Percentiles rank a stretch among this genome's conserved stretches.
These are phyloP conservation scores for Fremontodendron californicum DNA, from an alignment of 345 rosid genomes.

Conservation along the genomic window DNA sequence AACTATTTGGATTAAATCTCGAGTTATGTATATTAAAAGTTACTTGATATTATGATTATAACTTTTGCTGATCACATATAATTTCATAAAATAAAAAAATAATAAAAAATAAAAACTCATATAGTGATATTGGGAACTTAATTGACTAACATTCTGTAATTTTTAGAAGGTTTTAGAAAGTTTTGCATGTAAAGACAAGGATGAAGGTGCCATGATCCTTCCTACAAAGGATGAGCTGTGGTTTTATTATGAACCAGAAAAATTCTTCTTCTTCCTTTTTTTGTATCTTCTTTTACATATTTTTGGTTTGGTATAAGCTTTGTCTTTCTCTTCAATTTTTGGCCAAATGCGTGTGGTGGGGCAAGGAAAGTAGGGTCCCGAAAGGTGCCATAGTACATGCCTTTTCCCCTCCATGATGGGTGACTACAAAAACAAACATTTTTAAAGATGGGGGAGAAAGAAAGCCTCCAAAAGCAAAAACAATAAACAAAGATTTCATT, in stretches of 20 bases:
- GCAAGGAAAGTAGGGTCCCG: neutral
- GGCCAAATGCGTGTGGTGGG: neutral
- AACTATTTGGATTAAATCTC: too few species aligned
- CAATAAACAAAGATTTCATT: too few species aligned
- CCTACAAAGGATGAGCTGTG: neutral
- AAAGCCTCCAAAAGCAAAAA: too few species aligned
- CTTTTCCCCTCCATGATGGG: neutral
- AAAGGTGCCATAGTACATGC: too few species aligned
- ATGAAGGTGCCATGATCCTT: slow-evolving; percentile 8
- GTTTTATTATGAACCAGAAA: neutral
- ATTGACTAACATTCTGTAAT: neutral
- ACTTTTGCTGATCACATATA: too few species aligned
- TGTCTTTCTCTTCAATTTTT: neutral
- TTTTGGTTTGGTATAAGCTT: neutral
- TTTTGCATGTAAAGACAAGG: neutral
- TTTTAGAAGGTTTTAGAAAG: neutral
- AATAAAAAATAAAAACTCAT: too few species aligned
- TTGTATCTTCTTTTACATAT: neutral
- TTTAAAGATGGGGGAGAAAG: too few species aligned
- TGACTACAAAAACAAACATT: neutral
- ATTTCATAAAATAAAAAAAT: too few species aligned
- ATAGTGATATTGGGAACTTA: too few species aligned
- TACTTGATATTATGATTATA: too few species aligned
- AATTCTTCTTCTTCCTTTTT: neutral
- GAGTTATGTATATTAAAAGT: too few species aligned